Base-by-base conservation (phyloP, 176 grass and related monocot species). In the Panicum miliaceum region DNA sequence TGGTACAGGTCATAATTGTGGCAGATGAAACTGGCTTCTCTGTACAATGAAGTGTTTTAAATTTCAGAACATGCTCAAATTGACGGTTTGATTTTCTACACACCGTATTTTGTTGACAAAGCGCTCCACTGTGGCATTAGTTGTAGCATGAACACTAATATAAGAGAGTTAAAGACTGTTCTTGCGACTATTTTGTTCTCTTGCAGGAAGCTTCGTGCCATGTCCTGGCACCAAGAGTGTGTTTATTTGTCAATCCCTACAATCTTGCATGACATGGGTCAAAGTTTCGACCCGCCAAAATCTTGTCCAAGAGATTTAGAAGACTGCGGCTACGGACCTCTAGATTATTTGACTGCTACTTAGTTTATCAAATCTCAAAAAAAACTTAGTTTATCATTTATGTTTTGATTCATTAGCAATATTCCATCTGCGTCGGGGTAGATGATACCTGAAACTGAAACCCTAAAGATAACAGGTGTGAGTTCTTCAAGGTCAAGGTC, bases 401-500 rank as follows among this genome's bases (percentile, higher is more conserved):
- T 11, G n/a, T 18, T 16, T 46, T 46, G 29, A 45, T 40, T 73
- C 3, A 53, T 67, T 46, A 58, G 10, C 47, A 66, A 79, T 79
- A 50, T 73, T 57, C 19, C 37, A 1, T 79, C 46, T 64, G 27
- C 19, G 0, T 42, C 19, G 12, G 32, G 74, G 37, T 48, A 80
- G 50, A 65, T 75, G 32, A 9, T 26, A 48, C 75, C 68, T 67
- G 48, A 47, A 59, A 13, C 68, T 67, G 48, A 47, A 59, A 13
- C 20, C 64, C 15, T 36, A 46, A 71, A 64, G 18, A 82, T 51
- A 46, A 63, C 51, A 11, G 37, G 14, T 69, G 41, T 82, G 41
- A 76, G 77, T 11, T 16, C 60, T 80, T 68, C 82, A 80, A 82
- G 45, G 83, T 78, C 88, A 90, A 82, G 20, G 35, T 90, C 64